Conservation (phyloP, 1,139 yeast species). For the Yamadazyma jaroonii region DNA sequence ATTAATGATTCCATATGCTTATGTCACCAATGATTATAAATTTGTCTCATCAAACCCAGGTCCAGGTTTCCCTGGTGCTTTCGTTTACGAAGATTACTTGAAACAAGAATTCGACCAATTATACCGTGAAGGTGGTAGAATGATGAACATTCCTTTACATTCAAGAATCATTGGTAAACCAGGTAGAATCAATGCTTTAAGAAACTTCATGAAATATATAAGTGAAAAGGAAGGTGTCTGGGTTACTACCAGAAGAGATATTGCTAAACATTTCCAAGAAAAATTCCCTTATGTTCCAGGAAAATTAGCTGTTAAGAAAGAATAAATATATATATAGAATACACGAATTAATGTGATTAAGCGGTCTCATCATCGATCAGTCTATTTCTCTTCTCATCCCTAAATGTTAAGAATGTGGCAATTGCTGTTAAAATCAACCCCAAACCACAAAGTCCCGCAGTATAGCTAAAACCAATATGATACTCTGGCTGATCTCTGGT, state of each 20-base stretch:
- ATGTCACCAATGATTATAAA: constrained; percentile 31
- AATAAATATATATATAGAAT: no score
- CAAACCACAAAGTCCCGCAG: constrained; percentile 38
- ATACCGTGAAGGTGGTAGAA: constrained; percentile 32
- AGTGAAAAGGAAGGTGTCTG: constrained; percentile 28
- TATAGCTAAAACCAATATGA: constrained; percentile 49
- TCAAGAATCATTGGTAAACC: constrained; percentile 34
- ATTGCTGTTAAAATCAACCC: constrained; percentile 38
- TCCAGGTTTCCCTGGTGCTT: constrained; percentile 20
- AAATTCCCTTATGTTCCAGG: constrained; percentile 19
- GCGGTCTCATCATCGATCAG: neutral
- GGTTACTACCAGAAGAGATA: constrained; percentile 32
- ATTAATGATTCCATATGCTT: constrained; percentile 31
- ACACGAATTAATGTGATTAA: neutral
- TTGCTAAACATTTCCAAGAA: constrained; percentile 24
- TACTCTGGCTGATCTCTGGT: constrained; percentile 50
- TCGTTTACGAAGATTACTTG: constrained; percentile 16
- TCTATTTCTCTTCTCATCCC: constrained; percentile 24
- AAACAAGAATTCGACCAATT: constrained; percentile 31
- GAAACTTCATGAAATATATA: constrained; percentile 30
- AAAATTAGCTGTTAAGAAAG: constrained; percentile 7
- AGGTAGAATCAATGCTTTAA: constrained; percentile 28
- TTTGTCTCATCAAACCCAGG: constrained; percentile 21
- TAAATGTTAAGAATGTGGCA: constrained; percentile 27
- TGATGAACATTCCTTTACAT: constrained; percentile 29